Evolutionary conservation across 1,139 yeast species (phyloP), one percentile per base, ranked within the genome.

Genomic region (Pichia sp.): DNA sequence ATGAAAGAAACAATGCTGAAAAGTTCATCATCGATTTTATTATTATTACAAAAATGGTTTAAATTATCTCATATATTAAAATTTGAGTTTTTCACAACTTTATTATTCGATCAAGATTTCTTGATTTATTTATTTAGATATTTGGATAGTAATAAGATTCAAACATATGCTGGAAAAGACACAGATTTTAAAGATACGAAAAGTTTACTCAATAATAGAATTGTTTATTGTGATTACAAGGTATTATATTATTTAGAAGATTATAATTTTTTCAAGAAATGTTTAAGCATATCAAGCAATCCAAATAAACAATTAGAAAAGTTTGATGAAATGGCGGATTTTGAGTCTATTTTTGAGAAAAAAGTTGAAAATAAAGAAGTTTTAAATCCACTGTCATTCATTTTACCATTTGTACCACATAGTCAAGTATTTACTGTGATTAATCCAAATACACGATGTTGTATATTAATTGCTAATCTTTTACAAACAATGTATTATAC

Each of bases 21-120:
- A 51, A 76, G 83, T 2, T 70, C 82, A 3, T 68, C 82, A 1
- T 73, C 76, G 2, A 71, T 78, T 1, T 45, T 87, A 1, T 53
- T 66, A 6, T 52, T 75, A 16, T 57, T 91, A 23, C 59, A 81
- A 26, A 72, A 72, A 52, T 91, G 97, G 96, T 81, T 87, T 58
- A 84, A 83, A 54, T 62, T 72, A 11, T 81, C 78, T 39, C 95
- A 91, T 60, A 66, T 87, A 2, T 61, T 88, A 50, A 89, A 89
- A 59, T 79, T 73, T 56, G 94, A 88, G 58, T 85, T 81, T 55
- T 64, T 91, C 13, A 63, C 82, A 2, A 74, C 87, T 0, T 58
- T 91, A 21, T 58, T 91, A 29, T 84, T 83, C 60, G 98, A 93
- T 59, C 54, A 58, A 40, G 60, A 56, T 50, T 50, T 46, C 41